Evolutionary conservation across 768 basidiomycete species (phyloP).

Genomic region (Pulveroboletus sp.): DNA sequence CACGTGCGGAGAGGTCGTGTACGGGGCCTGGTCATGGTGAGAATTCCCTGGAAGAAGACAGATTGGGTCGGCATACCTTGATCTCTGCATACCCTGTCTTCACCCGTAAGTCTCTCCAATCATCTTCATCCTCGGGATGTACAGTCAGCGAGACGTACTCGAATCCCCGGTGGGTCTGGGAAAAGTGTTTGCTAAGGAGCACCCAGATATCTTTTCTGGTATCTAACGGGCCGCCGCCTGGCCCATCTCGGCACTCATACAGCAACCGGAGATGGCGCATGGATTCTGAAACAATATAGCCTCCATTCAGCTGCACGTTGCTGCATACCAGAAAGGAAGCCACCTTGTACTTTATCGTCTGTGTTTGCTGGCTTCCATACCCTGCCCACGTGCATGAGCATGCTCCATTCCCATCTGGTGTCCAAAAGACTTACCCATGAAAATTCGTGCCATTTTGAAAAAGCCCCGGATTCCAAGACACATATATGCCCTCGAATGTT

Average conservation of each 20-base stretch:
- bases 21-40: slow-evolving; percentile 31
- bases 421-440: slow-evolving; percentile 57
- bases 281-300: slow-evolving; percentile 29
- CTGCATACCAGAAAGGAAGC: slow-evolving; percentile 20
- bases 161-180: slow-evolving; percentile 51
- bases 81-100: slow-evolving; percentile 32
- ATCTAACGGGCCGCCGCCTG: not conserved
- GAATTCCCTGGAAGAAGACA: not conserved
- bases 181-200: slow-evolving; percentile 74
- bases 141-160: slow-evolving; percentile 66
- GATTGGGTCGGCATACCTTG: slow-evolving; percentile 31
- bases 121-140: slow-evolving; percentile 42
- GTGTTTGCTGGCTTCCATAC: slow-evolving; percentile 46
- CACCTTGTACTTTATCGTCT: slow-evolving; percentile 30
- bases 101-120: slow-evolving; percentile 22
- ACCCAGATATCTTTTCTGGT: slow-evolving; percentile 65
- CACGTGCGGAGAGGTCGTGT: slow-evolving; percentile 46
- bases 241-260: slow-evolving; percentile 24
- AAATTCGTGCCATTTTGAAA: slow-evolving; percentile 51
- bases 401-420: too few relatives aligned
- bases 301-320: not conserved
- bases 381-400: slow-evolving; percentile 17
- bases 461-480: slow-evolving; percentile 80
- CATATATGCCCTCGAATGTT: slow-evolving; percentile 75
- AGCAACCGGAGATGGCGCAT: slow-evolving; percentile 41